Evolutionary conservation across 495 filamentous ascomycete species (phyloP).

Genomic region (Talaromyces ruber): DNA sequence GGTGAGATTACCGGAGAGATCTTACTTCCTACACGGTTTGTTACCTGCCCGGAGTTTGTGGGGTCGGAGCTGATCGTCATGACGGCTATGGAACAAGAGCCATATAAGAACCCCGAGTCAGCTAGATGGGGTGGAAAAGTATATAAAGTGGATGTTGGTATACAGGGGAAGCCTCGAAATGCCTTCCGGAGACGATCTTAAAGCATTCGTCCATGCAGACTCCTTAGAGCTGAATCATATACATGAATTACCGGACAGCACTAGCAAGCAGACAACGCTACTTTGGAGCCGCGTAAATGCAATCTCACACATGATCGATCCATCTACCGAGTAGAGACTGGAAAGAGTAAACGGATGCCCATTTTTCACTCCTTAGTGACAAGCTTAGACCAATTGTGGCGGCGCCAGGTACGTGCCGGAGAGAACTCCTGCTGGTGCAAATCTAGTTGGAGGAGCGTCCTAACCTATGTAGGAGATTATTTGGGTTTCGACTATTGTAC

Average conservation of each 20-base stretch:
- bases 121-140: constrained; percentile 55
- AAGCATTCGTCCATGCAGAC: neutral
- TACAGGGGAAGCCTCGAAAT: constrained; percentile 47
- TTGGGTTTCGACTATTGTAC: neutral
- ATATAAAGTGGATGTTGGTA: constrained; percentile 61
- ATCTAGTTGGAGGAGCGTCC: neutral
- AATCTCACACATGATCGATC: no score
- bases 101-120: constrained; percentile 45
- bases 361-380: neutral
- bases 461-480: neutral
- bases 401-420: neutral
- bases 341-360: neutral
- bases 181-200: constrained; percentile 27
- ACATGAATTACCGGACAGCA: neutral
- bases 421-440: neutral
- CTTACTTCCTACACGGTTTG: constrained; percentile 55
- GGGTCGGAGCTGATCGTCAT: constrained; percentile 71
- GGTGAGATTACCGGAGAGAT: constrained; percentile 61
- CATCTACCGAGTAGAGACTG: neutral
- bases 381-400: neutral
- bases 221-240: neutral
- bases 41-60: constrained; percentile 66
- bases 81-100: constrained; percentile 52
- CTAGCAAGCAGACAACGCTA: neutral
- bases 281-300: neutral